These are phyloP conservation scores for Evansstolkia leycettana DNA, from an alignment of 495 filamentous ascomycete genomes.

Conservation along the genomic window DNA sequence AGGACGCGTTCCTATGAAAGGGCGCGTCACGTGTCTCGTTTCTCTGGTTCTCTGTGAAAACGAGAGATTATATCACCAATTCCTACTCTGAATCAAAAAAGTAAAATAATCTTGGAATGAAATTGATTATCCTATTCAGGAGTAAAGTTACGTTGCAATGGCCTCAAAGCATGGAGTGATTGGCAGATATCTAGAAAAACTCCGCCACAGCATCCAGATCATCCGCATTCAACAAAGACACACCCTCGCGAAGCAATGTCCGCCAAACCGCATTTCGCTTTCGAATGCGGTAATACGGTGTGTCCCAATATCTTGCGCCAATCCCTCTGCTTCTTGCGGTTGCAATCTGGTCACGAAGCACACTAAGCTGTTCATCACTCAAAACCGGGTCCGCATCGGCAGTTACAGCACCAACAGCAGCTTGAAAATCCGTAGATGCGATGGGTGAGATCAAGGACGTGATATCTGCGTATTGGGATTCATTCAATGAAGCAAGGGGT, in stretches of 20 bases:
- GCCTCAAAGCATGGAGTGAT: too few species aligned
- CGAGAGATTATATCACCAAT: too few species aligned
- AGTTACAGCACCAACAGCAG: constrained; percentile 27
- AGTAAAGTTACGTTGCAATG: too few species aligned
- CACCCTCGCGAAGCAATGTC: constrained; percentile 52
- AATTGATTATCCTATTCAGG: too few species aligned
- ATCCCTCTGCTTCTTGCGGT: constrained; percentile 52
- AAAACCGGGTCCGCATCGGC: constrained; percentile 18
- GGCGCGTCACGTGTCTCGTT: not conserved
- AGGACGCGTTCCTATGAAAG: not conserved
- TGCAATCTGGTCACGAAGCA: constrained; percentile 46
- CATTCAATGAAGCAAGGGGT: constrained; percentile 34
- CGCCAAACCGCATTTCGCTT: constrained; percentile 58
- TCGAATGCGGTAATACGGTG: constrained; percentile 54
- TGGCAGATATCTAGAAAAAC: constrained; percentile 27
- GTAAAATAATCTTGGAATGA: not conserved
- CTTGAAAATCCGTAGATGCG: constrained; percentile 33
- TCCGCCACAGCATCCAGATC: constrained; percentile 47
- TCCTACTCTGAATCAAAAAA: not conserved
- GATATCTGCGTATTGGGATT: constrained; percentile 28
- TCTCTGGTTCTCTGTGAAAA: too few species aligned
- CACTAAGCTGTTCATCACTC: constrained; percentile 39
- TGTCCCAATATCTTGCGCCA: constrained; percentile 61
- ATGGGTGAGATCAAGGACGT: constrained; percentile 38
- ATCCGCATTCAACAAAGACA: constrained; percentile 67